Base-by-base conservation (phyloP, 805 yeast species). In the Ogataea sp. region DNA sequence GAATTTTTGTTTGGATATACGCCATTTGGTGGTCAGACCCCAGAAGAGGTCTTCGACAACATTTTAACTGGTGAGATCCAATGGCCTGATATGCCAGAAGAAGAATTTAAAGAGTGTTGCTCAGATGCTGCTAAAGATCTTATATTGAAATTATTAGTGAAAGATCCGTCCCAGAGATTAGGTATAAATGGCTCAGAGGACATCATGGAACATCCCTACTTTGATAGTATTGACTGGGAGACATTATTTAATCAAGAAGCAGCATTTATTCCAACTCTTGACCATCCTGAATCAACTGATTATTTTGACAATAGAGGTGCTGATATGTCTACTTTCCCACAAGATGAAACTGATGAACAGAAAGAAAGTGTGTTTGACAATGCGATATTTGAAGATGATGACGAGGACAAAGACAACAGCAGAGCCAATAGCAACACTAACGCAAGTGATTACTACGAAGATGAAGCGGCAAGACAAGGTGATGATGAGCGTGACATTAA, bases 281-380 rank as follows among this genome's bases (percentile, higher is more conserved):
- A 79, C 6, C 73, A 86, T 49, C 95, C 96, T 0, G 94, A 84
- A 51, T 79, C 80, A 36, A 89, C 97, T 0, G 95, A 87, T 39
- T 90, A 93, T 54, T 93, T 90, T 59, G 98, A 93, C 51, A 49
- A 71, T 4, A 74, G 98, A 51, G 98, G 98, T 4, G 97, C 96
- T 0, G 78, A 71, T 10, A 61, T 84, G 52, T 68, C 74, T 5
- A 75, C 72, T 39, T 82, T 84, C 41, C 80, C 83, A 0, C 52
- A 61, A 34, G 74, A 68, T 21, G 65, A 62, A 14, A 61, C 56
- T 26, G 58, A 55, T 7, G 60, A 59, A 3, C 51, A 46, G 21
- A 53, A 55, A 6, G 59, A 52, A 9, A 58, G 49, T 16, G 62
- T 53, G 4, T 56, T 56, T 25, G 59, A 56, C 20, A 54, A 50